Percentiles rank a stretch among this genome's conserved stretches.
Conservation (phyloP, 352 stramenopile species). For the Poterioochromonas sp. region DNA sequence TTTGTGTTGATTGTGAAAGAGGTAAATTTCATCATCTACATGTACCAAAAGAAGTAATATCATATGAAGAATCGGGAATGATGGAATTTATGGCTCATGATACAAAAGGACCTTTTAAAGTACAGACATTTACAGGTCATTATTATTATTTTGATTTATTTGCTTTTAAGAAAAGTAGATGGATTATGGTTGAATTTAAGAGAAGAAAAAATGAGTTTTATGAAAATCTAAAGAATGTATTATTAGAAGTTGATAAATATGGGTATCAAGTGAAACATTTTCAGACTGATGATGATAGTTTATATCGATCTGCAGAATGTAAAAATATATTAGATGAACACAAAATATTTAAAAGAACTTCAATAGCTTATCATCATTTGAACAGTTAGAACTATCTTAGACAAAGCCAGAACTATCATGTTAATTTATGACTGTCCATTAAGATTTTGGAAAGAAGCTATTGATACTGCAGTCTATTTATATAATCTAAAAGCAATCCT, state of each 20-base stretch:
- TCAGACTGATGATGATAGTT: conserved; percentile 1
- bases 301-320: background rate
- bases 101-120: background rate
- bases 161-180: background rate
- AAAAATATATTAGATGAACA: conserved; percentile 5
- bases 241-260: background rate
- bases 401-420: background rate
- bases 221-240: background rate
- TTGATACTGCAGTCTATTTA: background rate
- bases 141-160: background rate
- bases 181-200: background rate
- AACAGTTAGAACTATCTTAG: background rate
- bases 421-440: background rate
- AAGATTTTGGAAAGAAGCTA: background rate
- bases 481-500: too few relatives aligned
- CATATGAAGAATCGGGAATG: background rate
- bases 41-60: background rate
- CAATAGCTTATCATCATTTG: too few relatives aligned
- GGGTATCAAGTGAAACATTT: background rate
- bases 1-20: background rate
- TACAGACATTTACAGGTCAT: background rate
- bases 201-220: conserved; percentile 4
- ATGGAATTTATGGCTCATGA: background rate
- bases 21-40: background rate
- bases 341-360: too few relatives aligned